Evolutionary conservation across 345 rosid genomes (phyloP).

Genomic region (Durio zibethinus): DNA sequence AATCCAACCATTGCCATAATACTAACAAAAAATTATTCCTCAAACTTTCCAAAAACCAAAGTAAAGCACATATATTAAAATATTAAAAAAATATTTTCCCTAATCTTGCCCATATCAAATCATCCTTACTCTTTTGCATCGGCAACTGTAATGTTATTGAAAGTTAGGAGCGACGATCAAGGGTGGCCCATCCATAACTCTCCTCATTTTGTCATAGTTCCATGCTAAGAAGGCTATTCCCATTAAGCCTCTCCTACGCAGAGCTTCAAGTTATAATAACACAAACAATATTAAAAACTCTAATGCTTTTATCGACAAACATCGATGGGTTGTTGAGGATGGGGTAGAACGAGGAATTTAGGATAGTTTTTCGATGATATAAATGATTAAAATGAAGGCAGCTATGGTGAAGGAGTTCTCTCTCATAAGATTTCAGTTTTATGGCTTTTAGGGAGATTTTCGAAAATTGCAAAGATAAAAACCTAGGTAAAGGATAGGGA

Average conservation of each 20-base stretch:
- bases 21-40: background rate
- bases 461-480: too few species aligned
- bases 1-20: background rate
- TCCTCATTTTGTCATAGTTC: conserved; percentile 49
- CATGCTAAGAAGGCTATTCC: conserved; percentile 36
- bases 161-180: conserved; percentile 33
- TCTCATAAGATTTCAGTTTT: too few species aligned
- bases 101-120: conserved; percentile 35
- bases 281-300: background rate
- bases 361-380: too few species aligned
- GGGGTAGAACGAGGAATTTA: too few species aligned
- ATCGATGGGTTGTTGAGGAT: too few species aligned
- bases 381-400: too few species aligned
- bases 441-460: too few species aligned
- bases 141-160: conserved; percentile 30
- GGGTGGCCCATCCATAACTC: conserved; percentile 44
- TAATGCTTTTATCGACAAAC: conserved; percentile 14
- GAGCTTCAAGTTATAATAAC: conserved; percentile 46
- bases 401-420: too few species aligned
- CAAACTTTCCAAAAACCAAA: background rate
- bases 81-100: conserved; percentile 37
- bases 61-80: background rate
- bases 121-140: conserved; percentile 29
- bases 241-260: conserved; percentile 49
- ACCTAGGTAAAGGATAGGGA: too few species aligned